Percentiles rank a stretch among this genome's conserved stretches.
phyloP scores from a whole-genome alignment of 2,329 filamentous ascomycete genomes.

The Alternaria sp. region DNA sequence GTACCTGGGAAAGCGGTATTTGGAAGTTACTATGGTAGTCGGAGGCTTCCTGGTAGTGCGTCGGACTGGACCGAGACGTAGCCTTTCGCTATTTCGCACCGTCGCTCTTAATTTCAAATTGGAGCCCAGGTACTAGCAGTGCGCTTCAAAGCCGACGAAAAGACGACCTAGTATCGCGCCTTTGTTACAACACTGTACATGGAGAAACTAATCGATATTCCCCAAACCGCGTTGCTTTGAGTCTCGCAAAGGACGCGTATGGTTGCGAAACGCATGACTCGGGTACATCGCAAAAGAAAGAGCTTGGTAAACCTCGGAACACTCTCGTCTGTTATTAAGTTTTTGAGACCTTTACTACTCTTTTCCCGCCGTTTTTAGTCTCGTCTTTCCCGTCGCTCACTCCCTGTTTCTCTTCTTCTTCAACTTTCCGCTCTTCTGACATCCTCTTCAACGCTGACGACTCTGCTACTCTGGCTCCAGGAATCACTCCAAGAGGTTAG shows the following conservation, averaged over 20 bases:
- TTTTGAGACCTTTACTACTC: too few relatives aligned
- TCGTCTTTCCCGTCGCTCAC: too few relatives aligned
- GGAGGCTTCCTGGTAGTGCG: background rate
- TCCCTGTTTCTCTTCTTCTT: too few relatives aligned
- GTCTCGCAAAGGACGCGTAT: background rate
- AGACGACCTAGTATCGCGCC: background rate
- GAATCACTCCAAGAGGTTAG: background rate
- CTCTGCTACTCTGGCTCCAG: background rate
- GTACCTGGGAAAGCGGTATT: background rate
- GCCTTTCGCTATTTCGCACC: background rate
- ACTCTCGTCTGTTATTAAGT: background rate
- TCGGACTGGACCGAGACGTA: constrained; percentile 1
- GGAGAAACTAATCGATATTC: background rate
- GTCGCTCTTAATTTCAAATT: background rate
- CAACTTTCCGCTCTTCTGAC: too few relatives aligned
- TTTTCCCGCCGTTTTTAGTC: too few relatives aligned
- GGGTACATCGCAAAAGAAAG: background rate
- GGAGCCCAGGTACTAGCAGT: background rate
- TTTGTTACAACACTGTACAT: background rate
- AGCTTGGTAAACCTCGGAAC: background rate
- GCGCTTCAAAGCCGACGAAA: background rate
- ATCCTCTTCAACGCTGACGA: too few relatives aligned
- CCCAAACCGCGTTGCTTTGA: background rate
- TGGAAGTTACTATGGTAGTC: background rate
- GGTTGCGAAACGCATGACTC: background rate